Base-by-base conservation (phyloP, 768 basidiomycete genomes). In the Boletus fagicola region DNA sequence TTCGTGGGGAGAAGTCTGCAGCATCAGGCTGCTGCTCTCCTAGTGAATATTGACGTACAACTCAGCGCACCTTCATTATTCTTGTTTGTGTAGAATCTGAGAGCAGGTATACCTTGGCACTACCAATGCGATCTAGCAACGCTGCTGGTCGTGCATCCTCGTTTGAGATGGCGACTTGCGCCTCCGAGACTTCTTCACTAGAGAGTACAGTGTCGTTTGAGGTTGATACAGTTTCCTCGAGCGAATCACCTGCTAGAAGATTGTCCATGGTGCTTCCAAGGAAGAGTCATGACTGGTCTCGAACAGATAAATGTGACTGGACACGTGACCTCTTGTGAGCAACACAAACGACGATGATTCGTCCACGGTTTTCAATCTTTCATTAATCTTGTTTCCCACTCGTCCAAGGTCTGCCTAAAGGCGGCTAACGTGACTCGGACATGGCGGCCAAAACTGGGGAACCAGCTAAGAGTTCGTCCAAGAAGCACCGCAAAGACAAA, bases 401-500 rank as follows among this genome's bases (percentile, higher is more conserved):
- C 20, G 5, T 43, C 5, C 42, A 24, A 43, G 13, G 42, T 43
- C 22, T 43, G 22, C 22, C 20, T 24, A 24, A 8, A 24, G 42
- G 16, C 26, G 35, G 18, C 20, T 24, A 33, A 16, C 10, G 33
- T 48, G 16, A n/a, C n/a, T n/a, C n/a, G n/a, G n/a, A 22, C n/a
- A 74, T 74, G 72, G 60, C 66, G 0, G 45, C 59, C n/a, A 51
- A 60, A 36, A 43, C 40, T 45, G 72, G 76, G 40, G 79, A 77
- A 59, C 64, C 64, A 5, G 73, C 74, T 9, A 78, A 83, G 39
- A 92, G 80, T 73, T 94, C 95, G 74, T 94, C 94, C 77, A 94
- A 93, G 76, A 78, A 83, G 45, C 88, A 92, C 71, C 81, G 94
- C 60, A 97, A 97, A 70, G 94, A 97, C 9, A 98, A 98, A 76